A percentile compares a stretch with the other conserved stretches of the same genome.
Evolutionary conservation across 2,329 filamentous ascomycete genomes (phyloP).

Genomic region (Sclerotinia borealis): DNA sequence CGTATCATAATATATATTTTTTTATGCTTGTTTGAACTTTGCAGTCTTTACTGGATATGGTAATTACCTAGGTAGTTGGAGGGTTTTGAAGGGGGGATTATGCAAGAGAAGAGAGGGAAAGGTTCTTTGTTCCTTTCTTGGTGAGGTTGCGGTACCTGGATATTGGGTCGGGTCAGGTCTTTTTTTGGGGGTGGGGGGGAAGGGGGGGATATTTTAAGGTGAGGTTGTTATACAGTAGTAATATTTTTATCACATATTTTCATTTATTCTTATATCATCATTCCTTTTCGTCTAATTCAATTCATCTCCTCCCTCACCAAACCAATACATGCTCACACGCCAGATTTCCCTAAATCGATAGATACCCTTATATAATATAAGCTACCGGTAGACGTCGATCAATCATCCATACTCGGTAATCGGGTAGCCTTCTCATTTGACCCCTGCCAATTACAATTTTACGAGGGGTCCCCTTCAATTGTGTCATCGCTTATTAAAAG

Average conservation of each 20-base stretch:
- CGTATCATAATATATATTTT: neutral
- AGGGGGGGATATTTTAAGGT: no score
- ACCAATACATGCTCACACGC: no score
- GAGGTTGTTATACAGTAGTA: no score
- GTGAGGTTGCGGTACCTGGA: neutral
- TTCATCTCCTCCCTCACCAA: no score
- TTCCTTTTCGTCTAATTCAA: no score
- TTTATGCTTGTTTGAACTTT: neutral
- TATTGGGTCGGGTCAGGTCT: no score
- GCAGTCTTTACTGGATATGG: neutral
- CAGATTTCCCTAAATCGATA: no score
- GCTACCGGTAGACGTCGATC: neutral
- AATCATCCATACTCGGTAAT: neutral
- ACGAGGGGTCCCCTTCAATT: neutral
- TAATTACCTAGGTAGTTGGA: no score
- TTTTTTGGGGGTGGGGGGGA: no score
- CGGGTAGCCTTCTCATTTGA: neutral
- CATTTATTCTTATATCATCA: no score
- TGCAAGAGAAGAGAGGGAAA: slow-evolving; percentile 8
- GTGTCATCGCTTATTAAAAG: neutral
- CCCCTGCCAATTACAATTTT: neutral
- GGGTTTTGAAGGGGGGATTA: neutral
- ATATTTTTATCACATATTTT: no score
- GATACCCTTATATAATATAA: no score
- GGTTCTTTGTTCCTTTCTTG: neutral